Evolutionary conservation across 345 rosid genomes (phyloP), one percentile per base, ranked within the genome.

Genomic region (Syzygium jambos): DNA sequence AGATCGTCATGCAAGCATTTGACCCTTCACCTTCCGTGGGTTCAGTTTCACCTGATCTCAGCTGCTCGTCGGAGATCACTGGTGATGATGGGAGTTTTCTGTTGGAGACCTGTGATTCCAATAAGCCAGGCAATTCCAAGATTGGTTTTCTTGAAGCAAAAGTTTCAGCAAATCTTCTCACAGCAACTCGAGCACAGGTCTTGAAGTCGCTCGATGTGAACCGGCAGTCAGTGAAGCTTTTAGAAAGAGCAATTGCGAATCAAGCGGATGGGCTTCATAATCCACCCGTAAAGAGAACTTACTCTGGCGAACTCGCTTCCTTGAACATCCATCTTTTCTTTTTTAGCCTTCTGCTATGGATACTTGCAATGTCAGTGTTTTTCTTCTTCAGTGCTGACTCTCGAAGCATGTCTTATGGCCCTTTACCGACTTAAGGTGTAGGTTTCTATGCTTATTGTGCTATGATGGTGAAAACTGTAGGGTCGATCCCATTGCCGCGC

Each of bases 351-450:
- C 86, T 91, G 85, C 29, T 91, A 52, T 92, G 92, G 89, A 84
- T 86, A 56, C 56, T 92, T 51, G 86, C 84, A 51, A 38, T 73
- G 30, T 89, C 85, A 80, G 87, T 55, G 88, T 85, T 73, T 9
- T 73, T 38, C 82, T 73, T 38, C 89, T 83, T 84, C 88, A 30
- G 65, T 68, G 52, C 87, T 3, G 61, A 86, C 85, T 83, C 27
- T 21, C 73, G 59, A 25, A 43, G 51, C 55, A 30, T 86, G 55
- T 55, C 27, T 41, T n/a, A 11, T 19, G 92, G 94, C 87, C 87
- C 88, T 27, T 80, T 29, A 21, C 91, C 94, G 9, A 91, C 93
- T 65, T 92, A 88, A 91, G 82, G 82, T 38, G 82, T 73, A 73
- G 21, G 82, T 19, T 73, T 73, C 82, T 19, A 38, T 73, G 82